These are phyloP conservation scores for Diaporthe helianthi DNA, from an alignment of 2,329 filamentous ascomycete genomes.

Conservation along the genomic window DNA sequence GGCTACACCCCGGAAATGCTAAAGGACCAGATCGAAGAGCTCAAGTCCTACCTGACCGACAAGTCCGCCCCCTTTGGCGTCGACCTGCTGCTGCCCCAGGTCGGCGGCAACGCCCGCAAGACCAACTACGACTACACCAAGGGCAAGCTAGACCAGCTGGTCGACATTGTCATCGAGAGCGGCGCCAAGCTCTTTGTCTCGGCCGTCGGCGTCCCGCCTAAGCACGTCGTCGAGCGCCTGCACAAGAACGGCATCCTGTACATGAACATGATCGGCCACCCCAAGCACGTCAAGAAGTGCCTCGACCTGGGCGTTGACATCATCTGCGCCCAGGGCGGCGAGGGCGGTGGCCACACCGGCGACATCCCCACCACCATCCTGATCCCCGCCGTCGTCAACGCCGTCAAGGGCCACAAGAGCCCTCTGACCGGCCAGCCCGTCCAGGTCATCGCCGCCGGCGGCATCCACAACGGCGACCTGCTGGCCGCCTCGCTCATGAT, in stretches of 20 bases:
- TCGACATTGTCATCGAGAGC: slow-evolving; percentile 91
- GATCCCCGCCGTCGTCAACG: slow-evolving; percentile 88
- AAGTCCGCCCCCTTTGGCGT: slow-evolving; percentile 97
- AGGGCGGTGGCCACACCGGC: slow-evolving; percentile 96
- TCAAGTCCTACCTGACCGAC: slow-evolving; percentile 86
- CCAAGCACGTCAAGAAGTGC: slow-evolving; percentile 98
- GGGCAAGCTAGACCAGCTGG: slow-evolving; percentile 90
- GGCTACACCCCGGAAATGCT: slow-evolving; percentile 98
- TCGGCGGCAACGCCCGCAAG: slow-evolving; percentile 92
- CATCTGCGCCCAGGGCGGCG: slow-evolving; percentile 97
- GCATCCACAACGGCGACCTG: slow-evolving; percentile 90
- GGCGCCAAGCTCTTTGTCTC: slow-evolving; percentile 95
- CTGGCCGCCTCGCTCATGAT: slow-evolving; percentile 91
- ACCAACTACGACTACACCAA: slow-evolving; percentile 99
- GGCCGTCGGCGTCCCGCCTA: slow-evolving; percentile 92
- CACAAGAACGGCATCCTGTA: slow-evolving; percentile 88
- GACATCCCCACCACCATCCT: slow-evolving; percentile 91
- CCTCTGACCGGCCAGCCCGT: slow-evolving; percentile 87
- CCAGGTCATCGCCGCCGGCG: slow-evolving; percentile 91
- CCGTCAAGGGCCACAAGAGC: slow-evolving; percentile 81
- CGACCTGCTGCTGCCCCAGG: slow-evolving; percentile 90
- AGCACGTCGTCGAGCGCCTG: slow-evolving; percentile 85
- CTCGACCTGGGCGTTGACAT: slow-evolving; percentile 91
- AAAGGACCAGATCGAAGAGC: slow-evolving; percentile 89
- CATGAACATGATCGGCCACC: slow-evolving; percentile 99